Percentiles rank a stretch among this genome's conserved stretches.
Conservation (phyloP, 176 grass and related monocot species). For the Phragmites australis region DNA sequence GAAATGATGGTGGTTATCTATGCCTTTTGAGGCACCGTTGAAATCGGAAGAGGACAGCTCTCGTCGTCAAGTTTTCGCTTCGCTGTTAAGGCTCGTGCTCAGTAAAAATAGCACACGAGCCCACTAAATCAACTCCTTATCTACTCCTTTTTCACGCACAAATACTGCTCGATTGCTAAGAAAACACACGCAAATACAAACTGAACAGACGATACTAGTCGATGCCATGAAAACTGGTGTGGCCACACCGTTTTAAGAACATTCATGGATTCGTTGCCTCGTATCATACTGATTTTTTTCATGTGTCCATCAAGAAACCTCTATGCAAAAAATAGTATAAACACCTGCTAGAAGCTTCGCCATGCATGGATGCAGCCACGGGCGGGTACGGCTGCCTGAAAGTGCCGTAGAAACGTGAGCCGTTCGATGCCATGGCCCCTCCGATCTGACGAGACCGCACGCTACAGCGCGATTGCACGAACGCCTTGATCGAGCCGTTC, state of each 20-base stretch:
- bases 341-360: not conserved
- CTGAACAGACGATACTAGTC: not conserved
- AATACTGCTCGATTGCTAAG: too few species aligned
- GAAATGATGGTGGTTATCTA: not conserved
- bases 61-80: constrained; percentile 1
- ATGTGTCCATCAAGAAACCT: too few species aligned
- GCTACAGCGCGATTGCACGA: too few species aligned
- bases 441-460: too few species aligned
- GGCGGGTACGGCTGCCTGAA: too few species aligned
- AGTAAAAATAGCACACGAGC: not conserved
- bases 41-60: not conserved
- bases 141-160: not conserved
- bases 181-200: not conserved
- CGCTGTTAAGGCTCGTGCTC: not conserved
- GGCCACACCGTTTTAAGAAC: not conserved
- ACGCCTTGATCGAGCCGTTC: not conserved
- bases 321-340: not conserved
- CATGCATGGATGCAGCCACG: too few species aligned
- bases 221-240: not conserved
- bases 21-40: not conserved
- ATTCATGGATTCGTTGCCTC: not conserved
- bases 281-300: too few species aligned
- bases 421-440: too few species aligned
- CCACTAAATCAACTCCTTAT: not conserved
- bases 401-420: too few species aligned